These are phyloP conservation scores for Fusarium sp. DNA, from an alignment of 2,329 filamentous ascomycete genomes.

Conservation along the genomic window DNA sequence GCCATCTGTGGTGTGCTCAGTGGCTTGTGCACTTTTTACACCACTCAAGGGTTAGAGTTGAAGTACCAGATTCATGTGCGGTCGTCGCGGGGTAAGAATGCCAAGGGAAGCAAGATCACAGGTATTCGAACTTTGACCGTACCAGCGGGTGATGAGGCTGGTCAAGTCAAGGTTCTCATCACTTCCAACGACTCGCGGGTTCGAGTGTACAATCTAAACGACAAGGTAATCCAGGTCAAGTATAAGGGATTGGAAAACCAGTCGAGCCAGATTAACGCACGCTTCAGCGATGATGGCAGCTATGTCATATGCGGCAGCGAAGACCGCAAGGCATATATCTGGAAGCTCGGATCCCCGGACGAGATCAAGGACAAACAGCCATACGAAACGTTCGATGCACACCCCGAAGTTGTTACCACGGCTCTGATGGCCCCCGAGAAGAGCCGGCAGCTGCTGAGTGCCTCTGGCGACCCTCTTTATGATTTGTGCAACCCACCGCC, in stretches of 20 bases:
- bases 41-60: slow-evolving; percentile 87
- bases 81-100: slow-evolving; percentile 89
- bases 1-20: slow-evolving; percentile 89
- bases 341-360: slow-evolving; percentile 67
- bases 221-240: slow-evolving; percentile 87
- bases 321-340: slow-evolving; percentile 88
- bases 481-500: slow-evolving; percentile 96
- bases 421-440: slow-evolving; percentile 83
- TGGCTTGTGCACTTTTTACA: slow-evolving; percentile 88
- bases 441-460: slow-evolving; percentile 79
- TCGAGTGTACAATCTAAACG: slow-evolving; percentile 85
- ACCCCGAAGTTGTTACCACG: slow-evolving; percentile 88
- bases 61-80: slow-evolving; percentile 91
- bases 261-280: slow-evolving; percentile 88
- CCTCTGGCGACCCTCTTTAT: slow-evolving; percentile 91
- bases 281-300: slow-evolving; percentile 84
- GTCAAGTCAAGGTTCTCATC: slow-evolving; percentile 83
- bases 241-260: slow-evolving; percentile 91
- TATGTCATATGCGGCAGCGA: slow-evolving; percentile 95
- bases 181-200: slow-evolving; percentile 96
- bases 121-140: slow-evolving; percentile 81
- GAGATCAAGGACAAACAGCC: slow-evolving; percentile 82
- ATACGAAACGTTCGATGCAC: slow-evolving; percentile 89
- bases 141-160: slow-evolving; percentile 57
- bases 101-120: slow-evolving; percentile 97